phyloP scores from a whole-genome alignment of 2,329 filamentous ascomycete species.

The Mollisia scopiformis region DNA sequence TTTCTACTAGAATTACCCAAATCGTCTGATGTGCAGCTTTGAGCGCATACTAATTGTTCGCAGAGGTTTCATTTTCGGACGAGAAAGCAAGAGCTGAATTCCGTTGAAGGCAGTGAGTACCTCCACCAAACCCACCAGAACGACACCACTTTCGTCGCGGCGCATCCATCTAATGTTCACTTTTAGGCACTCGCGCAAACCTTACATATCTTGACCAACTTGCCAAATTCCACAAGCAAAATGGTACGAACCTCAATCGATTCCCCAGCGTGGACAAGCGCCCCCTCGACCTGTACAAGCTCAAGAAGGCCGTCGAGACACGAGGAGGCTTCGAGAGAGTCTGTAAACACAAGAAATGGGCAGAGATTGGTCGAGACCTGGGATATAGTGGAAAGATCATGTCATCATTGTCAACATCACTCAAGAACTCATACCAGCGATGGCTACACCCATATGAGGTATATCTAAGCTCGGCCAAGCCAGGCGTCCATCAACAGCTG shows the following conservation, averaged over 20 bases:
- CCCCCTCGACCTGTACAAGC: slow-evolving; percentile 88
- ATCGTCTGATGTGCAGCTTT: not conserved
- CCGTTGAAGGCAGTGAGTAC: slow-evolving; percentile 90
- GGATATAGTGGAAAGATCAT: slow-evolving; percentile 99
- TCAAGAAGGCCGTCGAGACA: slow-evolving; percentile 96
- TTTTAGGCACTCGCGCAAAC: slow-evolving; percentile 85
- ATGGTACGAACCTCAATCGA: slow-evolving; percentile 90
- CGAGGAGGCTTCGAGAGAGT: slow-evolving; percentile 95
- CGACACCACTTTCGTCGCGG: slow-evolving; percentile 12
- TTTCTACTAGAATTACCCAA: not conserved
- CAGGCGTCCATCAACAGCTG: slow-evolving; percentile 93
- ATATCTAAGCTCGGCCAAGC: slow-evolving; percentile 87
- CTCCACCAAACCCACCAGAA: slow-evolving; percentile 2
- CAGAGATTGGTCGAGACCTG: slow-evolving; percentile 93
- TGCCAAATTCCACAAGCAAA: slow-evolving; percentile 94
- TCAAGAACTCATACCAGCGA: slow-evolving; percentile 97
- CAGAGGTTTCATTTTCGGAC: slow-evolving; percentile 97
- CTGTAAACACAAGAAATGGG: slow-evolving; percentile 98
- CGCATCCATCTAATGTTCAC: slow-evolving; percentile 25
- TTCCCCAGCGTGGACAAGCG: slow-evolving; percentile 98
- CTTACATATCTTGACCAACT: slow-evolving; percentile 95
- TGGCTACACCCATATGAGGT: slow-evolving; percentile 98
- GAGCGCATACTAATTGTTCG: slow-evolving; percentile 31
- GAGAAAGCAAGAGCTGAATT: slow-evolving; percentile 94
- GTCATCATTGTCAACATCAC: slow-evolving; percentile 95